Conservation (phyloP, 495 filamentous ascomycete genomes). For the Annulohypoxylon stygium region DNA sequence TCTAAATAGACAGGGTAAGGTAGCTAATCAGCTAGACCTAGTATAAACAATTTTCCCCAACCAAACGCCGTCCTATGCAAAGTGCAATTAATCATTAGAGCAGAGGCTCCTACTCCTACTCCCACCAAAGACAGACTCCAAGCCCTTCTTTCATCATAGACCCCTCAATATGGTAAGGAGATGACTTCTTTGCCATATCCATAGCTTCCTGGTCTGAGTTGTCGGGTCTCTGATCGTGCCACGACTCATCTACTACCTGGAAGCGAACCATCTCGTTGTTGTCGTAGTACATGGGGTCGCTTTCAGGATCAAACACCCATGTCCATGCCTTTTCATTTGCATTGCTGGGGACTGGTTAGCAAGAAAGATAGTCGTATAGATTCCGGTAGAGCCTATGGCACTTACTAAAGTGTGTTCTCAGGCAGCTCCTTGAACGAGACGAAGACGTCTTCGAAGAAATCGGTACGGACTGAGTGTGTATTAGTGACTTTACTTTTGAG, state of each 20-base stretch:
- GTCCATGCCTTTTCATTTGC: slow-evolving; percentile 81
- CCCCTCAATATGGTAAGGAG: slow-evolving; percentile 78
- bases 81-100: slow-evolving; percentile 13
- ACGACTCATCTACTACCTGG: slow-evolving; percentile 84
- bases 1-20: slow-evolving; percentile 45
- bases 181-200: slow-evolving; percentile 61
- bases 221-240: slow-evolving; percentile 86
- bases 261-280: slow-evolving; percentile 88
- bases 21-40: slow-evolving; percentile 40
- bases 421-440: slow-evolving; percentile 79
- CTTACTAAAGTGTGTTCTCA: slow-evolving; percentile 80
- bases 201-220: slow-evolving; percentile 68
- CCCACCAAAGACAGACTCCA: slow-evolving; percentile 69
- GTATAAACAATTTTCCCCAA: slow-evolving; percentile 29
- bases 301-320: slow-evolving; percentile 77
- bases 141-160: slow-evolving; percentile 67
- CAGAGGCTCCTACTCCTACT: slow-evolving; percentile 33
- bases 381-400: slow-evolving; percentile 8
- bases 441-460: slow-evolving; percentile 93
- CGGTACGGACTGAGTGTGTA: slow-evolving; percentile 72
- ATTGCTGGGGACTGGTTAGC: slow-evolving; percentile 61
- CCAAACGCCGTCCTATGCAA: slow-evolving; percentile 27
- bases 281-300: slow-evolving; percentile 83
- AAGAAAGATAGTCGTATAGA: slow-evolving; percentile 7
- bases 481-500: slow-evolving; percentile 13